Evolutionary conservation across 805 yeast species (phyloP), one percentile per base, ranked within the genome.

Genomic region (Kuraishia piskuri): DNA sequence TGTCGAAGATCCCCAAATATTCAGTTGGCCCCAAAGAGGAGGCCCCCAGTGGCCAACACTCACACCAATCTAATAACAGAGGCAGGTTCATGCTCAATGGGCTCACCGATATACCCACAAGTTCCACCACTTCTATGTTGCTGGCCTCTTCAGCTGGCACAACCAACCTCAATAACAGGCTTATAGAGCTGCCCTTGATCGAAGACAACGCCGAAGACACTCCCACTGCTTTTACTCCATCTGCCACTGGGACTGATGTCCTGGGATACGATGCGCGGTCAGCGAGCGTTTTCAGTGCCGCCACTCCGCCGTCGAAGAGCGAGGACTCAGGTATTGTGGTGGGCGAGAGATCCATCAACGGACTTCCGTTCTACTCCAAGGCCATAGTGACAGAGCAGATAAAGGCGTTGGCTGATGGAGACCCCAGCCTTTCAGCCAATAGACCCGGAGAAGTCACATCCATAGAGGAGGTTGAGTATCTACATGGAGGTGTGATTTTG

Each of bases 401-500:
- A 56, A 54, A 61, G 71, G 68, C 59, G 67, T 53, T 55, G 63
- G 52, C 52, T 53, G 50, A 63, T 47, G 40, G 14, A 31, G 14
- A 12, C 40, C 4, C 40, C 9, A n/a, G 4, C 3, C 9, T 12
- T 14, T 8, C 17, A 22, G 5, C 25, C 9, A 1, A 47, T 12
- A 17, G 23, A 22, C 21, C 20, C n/a, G 50, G 50, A 25, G 25
- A 25, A 8, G 40, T 25, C 23, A n/a, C 20, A 22, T 1, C 72
- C 26, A 64, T 79, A 22, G 73, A 67, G 53, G 79, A 77, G 56
- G 61, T 78, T 36, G 83, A 79, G 56, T 75, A 76, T 57, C 56
- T 71, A 6, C 84, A 79, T 55, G 79, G 80, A 46, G 66, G 74
- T 8, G 77, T 78, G 25, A 73, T 74, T 26, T 57, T 75, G 21